Evolutionary conservation across 1,139 yeast genomes (phyloP).

Genomic region (Hansenula sp.): DNA sequence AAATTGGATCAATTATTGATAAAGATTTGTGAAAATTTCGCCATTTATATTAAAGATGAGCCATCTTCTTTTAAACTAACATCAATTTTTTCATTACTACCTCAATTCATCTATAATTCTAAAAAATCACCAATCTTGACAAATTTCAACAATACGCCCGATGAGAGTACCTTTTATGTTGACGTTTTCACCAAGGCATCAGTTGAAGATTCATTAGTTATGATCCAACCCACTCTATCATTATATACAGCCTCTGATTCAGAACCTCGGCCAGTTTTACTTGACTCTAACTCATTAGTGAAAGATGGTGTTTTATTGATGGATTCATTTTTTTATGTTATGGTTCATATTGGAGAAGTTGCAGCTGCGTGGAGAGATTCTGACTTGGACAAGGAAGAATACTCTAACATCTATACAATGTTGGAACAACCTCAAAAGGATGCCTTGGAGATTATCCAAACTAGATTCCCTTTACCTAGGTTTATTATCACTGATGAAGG

Average conservation of each 20-base stretch:
- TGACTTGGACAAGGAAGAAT: constrained; percentile 52
- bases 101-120: constrained; percentile 61
- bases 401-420: constrained; percentile 51
- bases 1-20: constrained; percentile 29
- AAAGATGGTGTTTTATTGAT: constrained; percentile 54
- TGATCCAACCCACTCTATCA: constrained; percentile 66
- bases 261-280: constrained; percentile 22
- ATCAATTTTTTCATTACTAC: constrained; percentile 59
- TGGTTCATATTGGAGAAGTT: constrained; percentile 58
- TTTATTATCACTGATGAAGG: constrained; percentile 65
- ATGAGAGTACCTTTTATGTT: constrained; percentile 65
- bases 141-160: constrained; percentile 67
- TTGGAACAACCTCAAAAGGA: constrained; percentile 57
- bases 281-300: constrained; percentile 56
- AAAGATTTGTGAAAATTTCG: constrained; percentile 32
- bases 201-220: constrained; percentile 53
- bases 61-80: constrained; percentile 41
- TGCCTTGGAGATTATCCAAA: constrained; percentile 40
- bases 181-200: constrained; percentile 57
- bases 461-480: constrained; percentile 65
- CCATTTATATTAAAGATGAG: constrained; percentile 22
- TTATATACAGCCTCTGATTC: constrained; percentile 10
- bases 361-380: constrained; percentile 64
- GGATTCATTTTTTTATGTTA: constrained; percentile 65
- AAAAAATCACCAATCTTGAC: constrained; percentile 65